These are phyloP conservation scores for cucumber (Cucumis sativus) DNA, from an alignment of 306 rosid genomes.

Conservation along the genomic window Cucumber_9930_V3 NC_026657.2:23987001-23987500, in stretches of 20 bases:
- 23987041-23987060: neutral
- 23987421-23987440: too few species aligned
- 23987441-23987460: too few species aligned
- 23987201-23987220: neutral
- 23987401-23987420: too few species aligned
- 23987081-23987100: neutral
- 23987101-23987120: neutral
- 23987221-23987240: conserved; percentile 11
- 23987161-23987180: neutral
- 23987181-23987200: neutral
- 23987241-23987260: conserved; percentile 1
- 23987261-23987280: neutral
- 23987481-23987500: too few species aligned
- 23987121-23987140: neutral
- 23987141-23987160: neutral
- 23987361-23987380: too few species aligned
- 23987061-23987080: too few species aligned
- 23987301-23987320: neutral
- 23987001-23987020: neutral
- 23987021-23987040: neutral
- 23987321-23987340: neutral
- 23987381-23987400: too few species aligned
- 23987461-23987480: too few species aligned
- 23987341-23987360: too few species aligned
- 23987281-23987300: neutral